Base-by-base conservation (phyloP, 2,329 filamentous ascomycete species). In the Colletotrichum sojae region DNA sequence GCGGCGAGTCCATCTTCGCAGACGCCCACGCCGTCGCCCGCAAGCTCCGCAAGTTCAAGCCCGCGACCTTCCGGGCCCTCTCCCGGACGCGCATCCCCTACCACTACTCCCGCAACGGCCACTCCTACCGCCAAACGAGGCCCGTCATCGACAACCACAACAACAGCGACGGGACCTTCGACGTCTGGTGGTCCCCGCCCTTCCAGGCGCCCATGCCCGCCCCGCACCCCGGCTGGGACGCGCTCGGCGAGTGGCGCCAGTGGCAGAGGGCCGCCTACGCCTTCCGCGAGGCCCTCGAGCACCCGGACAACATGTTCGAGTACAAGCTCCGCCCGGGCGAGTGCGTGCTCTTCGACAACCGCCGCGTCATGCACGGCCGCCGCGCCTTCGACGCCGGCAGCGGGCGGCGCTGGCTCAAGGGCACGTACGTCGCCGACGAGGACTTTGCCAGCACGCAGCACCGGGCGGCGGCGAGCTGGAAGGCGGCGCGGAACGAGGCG, bases 291-390 rank as follows among this genome's bases (percentile, higher is more conserved):
- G 72, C 87, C 0, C 80, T 96, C 25, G 90, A 93, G 72, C 76
- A 83, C 1, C 80, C 85, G 0, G 76, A 82, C 4, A 88, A 88
- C 69, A 80, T 94, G 61, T 92, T 91, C 75, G 86, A 95, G 82
- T 85, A 91, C 67, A 91, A 91, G 79, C 83, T 98, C 79, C 83
- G 89, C 62, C 90, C 92, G 4, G 96, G 95, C 3, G 93, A 97
- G 76, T 97, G 94, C 77, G 94, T 95, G 13, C 86, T 99, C n/a
- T 98, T 99, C 77, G 92, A 97, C 78, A 98, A 98, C 77, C 82
- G 90, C 68, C 86, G 95, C 18, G 85, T 97, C n/a, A 80, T 97
- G 76, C 96, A 98, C 82, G 95, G 94, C 0, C 85, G 96, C 4
- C 87, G 85, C 16, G 88, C 90, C 36, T 98, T 98, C 79, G 90